These are phyloP conservation scores for Kwoniella botswanensis DNA, from an alignment of 768 basidiomycete genomes.

Conservation along the genomic window DNA sequence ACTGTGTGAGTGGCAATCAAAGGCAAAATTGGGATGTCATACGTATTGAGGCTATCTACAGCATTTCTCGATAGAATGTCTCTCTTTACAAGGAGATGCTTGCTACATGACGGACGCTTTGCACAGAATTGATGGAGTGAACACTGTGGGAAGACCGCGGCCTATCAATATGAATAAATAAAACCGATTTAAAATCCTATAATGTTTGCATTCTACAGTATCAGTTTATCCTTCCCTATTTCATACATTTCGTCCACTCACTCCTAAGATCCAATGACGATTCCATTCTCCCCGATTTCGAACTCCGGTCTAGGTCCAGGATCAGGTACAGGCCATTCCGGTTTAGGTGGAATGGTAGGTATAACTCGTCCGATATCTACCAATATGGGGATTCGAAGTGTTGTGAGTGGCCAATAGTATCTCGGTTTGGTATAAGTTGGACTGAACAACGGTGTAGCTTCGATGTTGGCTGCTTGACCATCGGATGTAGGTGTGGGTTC, in stretches of 20 bases:
- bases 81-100: too few relatives aligned
- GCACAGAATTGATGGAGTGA: too few relatives aligned
- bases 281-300: background rate
- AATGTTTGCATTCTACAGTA: too few relatives aligned
- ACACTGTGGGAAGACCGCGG: too few relatives aligned
- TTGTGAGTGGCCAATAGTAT: background rate
- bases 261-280: background rate
- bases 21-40: too few relatives aligned
- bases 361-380: background rate
- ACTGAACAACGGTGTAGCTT: background rate
- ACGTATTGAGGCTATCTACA: too few relatives aligned
- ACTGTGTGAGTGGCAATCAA: too few relatives aligned
- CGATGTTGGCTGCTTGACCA: background rate
- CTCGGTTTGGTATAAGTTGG: background rate
- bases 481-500: background rate
- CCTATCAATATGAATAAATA: too few relatives aligned
- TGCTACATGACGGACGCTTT: too few relatives aligned
- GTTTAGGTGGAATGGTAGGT: background rate
- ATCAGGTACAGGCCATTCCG: background rate
- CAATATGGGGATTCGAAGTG: background rate
- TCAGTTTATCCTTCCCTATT: background rate
- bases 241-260: background rate
- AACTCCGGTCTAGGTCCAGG: background rate
- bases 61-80: too few relatives aligned
- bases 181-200: too few relatives aligned